A percentile compares a stretch with the other conserved stretches of the same genome.
These are phyloP conservation scores for Phaeosphaeriaceae sp. DNA, from an alignment of 2,329 filamentous ascomycete species.

Conservation along the genomic window DNA sequence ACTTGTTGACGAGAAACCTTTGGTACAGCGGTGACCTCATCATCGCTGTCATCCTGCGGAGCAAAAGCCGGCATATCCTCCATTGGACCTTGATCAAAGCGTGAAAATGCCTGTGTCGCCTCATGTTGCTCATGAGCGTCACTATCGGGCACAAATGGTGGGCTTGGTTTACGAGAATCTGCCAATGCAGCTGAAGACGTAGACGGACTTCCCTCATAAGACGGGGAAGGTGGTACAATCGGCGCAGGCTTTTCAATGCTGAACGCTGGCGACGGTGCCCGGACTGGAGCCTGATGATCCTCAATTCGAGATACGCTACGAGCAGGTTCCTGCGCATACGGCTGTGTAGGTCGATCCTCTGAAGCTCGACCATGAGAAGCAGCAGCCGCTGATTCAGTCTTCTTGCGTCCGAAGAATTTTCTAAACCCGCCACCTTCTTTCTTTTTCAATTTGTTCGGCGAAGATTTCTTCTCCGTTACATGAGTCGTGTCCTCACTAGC, in stretches of 20 bases:
- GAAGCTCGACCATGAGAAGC: conserved; percentile 19
- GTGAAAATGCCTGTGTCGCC: conserved; percentile 66
- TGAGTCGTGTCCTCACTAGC: conserved; percentile 28
- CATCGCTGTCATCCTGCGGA: conserved; percentile 56
- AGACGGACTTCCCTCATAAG: conserved; percentile 34
- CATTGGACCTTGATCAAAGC: conserved; percentile 89
- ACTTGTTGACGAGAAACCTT: conserved; percentile 29
- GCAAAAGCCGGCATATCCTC: conserved; percentile 84
- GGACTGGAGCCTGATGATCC: conserved; percentile 26
- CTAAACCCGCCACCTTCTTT: conserved; percentile 47
- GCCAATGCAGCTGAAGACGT: conserved; percentile 25
- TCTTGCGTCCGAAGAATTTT: conserved; percentile 50
- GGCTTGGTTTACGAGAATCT: conserved; percentile 50
- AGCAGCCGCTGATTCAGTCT: conserved; percentile 28
- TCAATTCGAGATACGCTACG: conserved; percentile 36
- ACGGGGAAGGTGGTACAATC: conserved; percentile 26
- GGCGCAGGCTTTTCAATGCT: conserved; percentile 30
- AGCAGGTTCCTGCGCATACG: conserved; percentile 24
- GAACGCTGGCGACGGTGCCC: conserved; percentile 33
- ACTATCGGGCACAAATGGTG: conserved; percentile 63
- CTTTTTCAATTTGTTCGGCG: conserved; percentile 48
- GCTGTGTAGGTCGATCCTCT: conserved; percentile 22
- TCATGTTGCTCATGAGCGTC: conserved; percentile 65
- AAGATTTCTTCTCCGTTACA: conserved; percentile 32
- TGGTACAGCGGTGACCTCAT: conserved; percentile 31